A percentile compares a stretch with the other conserved stretches of the same genome.
These are phyloP conservation scores for Centaurea solstitialis DNA, from an alignment of 129 eudicot genomes.

Conservation along the genomic window DNA sequence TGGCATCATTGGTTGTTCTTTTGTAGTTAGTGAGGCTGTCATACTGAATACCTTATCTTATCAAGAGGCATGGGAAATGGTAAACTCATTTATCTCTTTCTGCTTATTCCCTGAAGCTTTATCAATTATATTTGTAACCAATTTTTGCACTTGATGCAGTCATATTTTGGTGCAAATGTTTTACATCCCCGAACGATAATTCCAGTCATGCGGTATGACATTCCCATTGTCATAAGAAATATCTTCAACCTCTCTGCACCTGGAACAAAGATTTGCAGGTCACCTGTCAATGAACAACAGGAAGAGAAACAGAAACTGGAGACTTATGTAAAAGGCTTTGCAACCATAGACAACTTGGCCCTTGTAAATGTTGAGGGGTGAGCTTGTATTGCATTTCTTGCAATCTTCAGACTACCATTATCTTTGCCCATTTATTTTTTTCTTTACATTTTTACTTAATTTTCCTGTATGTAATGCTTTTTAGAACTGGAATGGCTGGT, in stretches of 20 bases:
- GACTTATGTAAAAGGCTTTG: slow-evolving; percentile 94
- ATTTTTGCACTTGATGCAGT: slow-evolving; percentile 51
- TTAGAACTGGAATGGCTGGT: slow-evolving; percentile 99
- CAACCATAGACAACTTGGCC: slow-evolving; percentile 95
- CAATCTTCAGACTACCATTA: neutral
- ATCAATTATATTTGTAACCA: slow-evolving; percentile 13
- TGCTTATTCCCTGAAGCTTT: slow-evolving; percentile 3
- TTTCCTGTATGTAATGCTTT: slow-evolving; percentile 23
- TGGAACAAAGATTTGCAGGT: slow-evolving; percentile 83
- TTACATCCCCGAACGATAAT: slow-evolving; percentile 97
- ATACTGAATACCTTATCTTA: slow-evolving; percentile 73
- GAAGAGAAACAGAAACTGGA: slow-evolving; percentile 50
- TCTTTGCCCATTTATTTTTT: neutral
- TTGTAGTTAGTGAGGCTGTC: slow-evolving; percentile 97
- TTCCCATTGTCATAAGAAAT: slow-evolving; percentile 94
- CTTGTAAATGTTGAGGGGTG: slow-evolving; percentile 99
- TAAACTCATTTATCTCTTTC: slow-evolving; percentile 29
- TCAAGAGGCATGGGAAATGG: slow-evolving; percentile 99
- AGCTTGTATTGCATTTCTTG: slow-evolving; percentile 28
- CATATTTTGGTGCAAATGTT: slow-evolving; percentile 99
- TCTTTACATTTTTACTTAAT: slow-evolving; percentile 12
- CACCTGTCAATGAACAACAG: slow-evolving; percentile 35
- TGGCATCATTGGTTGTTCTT: slow-evolving; percentile 21
- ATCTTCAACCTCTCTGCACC: slow-evolving; percentile 94
- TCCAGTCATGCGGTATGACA: slow-evolving; percentile 95